A percentile compares a stretch with the other conserved stretches of the same genome.
phyloP scores from a whole-genome alignment of 257 asterid genomes.

The Solanum ossicruentum region DNA sequence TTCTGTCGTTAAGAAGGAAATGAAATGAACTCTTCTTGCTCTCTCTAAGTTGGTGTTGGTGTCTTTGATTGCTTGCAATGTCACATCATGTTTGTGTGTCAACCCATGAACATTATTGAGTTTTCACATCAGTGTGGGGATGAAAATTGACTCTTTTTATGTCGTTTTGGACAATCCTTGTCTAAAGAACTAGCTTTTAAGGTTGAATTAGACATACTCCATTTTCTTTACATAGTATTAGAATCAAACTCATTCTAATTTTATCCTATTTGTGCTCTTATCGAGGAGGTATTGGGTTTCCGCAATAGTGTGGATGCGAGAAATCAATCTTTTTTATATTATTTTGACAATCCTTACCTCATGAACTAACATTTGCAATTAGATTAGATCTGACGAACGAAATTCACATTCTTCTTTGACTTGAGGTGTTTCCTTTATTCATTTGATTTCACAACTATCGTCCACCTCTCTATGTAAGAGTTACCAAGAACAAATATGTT shows the following conservation, averaged over 20 bases:
- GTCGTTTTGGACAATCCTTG: neutral
- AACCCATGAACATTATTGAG: neutral
- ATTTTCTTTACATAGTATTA: neutral
- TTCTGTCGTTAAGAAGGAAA: too few species aligned
- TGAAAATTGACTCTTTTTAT: neutral
- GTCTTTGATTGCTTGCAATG: neutral
- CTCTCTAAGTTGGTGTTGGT: neutral
- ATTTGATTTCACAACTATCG: constrained; percentile 2
- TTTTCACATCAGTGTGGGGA: neutral
- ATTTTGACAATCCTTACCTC: neutral
- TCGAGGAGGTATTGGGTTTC: neutral
- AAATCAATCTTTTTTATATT: neutral
- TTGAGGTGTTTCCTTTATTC: neutral
- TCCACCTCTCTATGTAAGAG: constrained; percentile 54
- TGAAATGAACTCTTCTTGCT: neutral
- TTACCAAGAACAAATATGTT: constrained; percentile 37
- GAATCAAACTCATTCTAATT: neutral
- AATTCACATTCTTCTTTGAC: neutral
- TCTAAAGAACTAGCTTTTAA: neutral
- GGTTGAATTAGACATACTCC: neutral
- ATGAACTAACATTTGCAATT: neutral
- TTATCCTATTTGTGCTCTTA: neutral
- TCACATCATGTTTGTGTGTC: neutral
- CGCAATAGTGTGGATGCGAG: neutral
- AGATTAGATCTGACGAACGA: neutral